These are phyloP conservation scores for Corinectria fuckeliana DNA, from an alignment of 2,329 filamentous ascomycete species.

Conservation along the genomic window DNA sequence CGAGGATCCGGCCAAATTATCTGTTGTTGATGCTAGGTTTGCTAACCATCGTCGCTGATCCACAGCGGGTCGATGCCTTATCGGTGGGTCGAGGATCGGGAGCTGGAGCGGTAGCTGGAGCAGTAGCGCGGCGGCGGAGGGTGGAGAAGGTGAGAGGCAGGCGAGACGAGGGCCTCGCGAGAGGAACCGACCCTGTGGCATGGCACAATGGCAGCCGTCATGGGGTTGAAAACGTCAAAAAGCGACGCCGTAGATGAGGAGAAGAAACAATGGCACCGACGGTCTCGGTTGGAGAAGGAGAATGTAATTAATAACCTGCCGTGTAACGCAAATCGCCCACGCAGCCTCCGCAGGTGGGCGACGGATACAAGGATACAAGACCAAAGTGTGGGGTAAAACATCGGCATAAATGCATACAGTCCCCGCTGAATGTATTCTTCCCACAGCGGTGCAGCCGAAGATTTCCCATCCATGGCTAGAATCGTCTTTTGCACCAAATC, in stretches of 20 bases:
- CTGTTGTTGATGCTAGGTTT: conserved; percentile 33
- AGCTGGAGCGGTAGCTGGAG: conserved; percentile 27
- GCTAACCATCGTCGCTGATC: conserved; percentile 37
- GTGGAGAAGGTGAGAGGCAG: conserved; percentile 23
- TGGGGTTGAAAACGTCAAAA: conserved; percentile 1
- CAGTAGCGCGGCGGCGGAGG: conserved; percentile 16
- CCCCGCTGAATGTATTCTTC: conserved; percentile 14
- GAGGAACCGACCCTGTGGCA: conserved; percentile 40
- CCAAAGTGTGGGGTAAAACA: conserved; percentile 21
- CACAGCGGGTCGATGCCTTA: conserved; percentile 30
- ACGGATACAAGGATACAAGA: conserved; percentile 26
- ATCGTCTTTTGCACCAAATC: conserved; percentile 32
- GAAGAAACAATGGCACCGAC: neutral
- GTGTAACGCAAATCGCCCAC: conserved; percentile 30
- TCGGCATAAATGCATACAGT: conserved; percentile 12
- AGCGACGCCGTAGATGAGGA: conserved; percentile 12
- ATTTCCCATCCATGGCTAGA: conserved; percentile 32
- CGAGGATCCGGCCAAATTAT: conserved; percentile 9
- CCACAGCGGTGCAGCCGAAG: conserved; percentile 26
- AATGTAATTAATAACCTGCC: conserved; percentile 25
- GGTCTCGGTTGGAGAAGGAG: conserved; percentile 14
- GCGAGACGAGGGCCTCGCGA: conserved; percentile 33
- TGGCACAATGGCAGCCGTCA: conserved; percentile 27
- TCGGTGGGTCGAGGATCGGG: conserved; percentile 34
- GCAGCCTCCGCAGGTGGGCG: conserved; percentile 10